Base-by-base conservation (phyloP, 306 rosid species). In the Fragaria iinumae region DNA sequence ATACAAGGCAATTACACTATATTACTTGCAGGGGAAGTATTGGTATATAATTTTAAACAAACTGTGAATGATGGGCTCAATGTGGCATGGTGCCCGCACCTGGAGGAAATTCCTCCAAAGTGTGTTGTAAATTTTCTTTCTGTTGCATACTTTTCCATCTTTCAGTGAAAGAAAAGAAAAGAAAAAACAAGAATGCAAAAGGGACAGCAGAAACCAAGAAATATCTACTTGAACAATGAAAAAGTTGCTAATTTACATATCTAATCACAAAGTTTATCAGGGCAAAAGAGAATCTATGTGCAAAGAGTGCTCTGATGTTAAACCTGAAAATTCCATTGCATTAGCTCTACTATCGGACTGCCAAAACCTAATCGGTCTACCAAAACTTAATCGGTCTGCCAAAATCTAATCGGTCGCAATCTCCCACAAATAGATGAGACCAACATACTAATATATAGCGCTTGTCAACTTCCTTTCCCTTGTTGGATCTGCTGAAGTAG, bases 401-500 rank as follows among this genome's bases (percentile, higher is more conserved):
- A 72, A 72, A 72, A 72, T 11, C 44, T 60, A 43, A 20, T 43
- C 25, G 7, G 45, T 21, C 3, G 32, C 65, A 38, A 23, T 21
- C 59, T 6, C 53, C 21, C 23, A 53, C n/a, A 56, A 66, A 39
- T 2, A 10, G 72, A 44, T 60, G 48, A 73, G 36, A 73, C 10
- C 77, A 56, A 27, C 11, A 8, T 14, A 10, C 43, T n/a, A 14
- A 11, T 11, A 29, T 60, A 64, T 36, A 11, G 32, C 7, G 23
- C 69, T 44, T 50, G 23, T 89, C 81, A 95, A 86, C 83, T 91
- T 87, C 88, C 84, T 78, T 92, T 91, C 62, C 93, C 97, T 82
- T 92, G 93, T 77, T 92, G 99, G 81, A 92, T 89, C 86, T 92
- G 96, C 84, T 91, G 92, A 78, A 95, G 97, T 86, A 95, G 97